phyloP scores from a whole-genome alignment of 225 moss, liverwort and hornwort species.

The Anthoceros angustus region DNA sequence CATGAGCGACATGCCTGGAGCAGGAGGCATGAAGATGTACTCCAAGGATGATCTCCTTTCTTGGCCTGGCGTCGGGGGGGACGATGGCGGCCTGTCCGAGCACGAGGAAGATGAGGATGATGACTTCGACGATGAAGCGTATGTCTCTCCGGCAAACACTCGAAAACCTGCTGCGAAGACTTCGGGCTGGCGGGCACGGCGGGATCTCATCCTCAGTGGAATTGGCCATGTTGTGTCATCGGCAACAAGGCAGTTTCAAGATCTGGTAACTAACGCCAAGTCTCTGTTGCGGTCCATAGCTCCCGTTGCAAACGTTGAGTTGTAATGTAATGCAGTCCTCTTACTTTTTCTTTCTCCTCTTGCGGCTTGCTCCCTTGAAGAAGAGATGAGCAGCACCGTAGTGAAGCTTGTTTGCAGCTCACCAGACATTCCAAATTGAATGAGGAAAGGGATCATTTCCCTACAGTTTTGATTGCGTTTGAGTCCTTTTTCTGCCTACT shows the following conservation, averaged over 20 bases:
- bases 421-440: no score
- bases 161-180: background rate
- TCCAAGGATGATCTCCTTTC: slow-evolving; percentile 50
- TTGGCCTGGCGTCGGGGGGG: slow-evolving; percentile 23
- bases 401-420: no score
- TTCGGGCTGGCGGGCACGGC: background rate
- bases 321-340: background rate
- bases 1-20: slow-evolving; percentile 82
- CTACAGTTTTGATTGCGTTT: no score
- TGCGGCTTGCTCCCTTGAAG: no score
- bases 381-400: no score
- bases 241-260: background rate
- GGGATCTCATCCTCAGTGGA: background rate
- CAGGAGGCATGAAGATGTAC: slow-evolving; percentile 64
- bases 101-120: slow-evolving; percentile 38
- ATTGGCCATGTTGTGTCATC: background rate
- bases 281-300: background rate
- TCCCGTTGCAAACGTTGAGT: background rate
- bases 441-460: no score
- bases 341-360: no score
- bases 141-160: background rate
- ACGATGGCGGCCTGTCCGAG: slow-evolving; percentile 24
- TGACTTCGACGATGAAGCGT: slow-evolving; percentile 31
- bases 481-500: no score
- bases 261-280: background rate